These are phyloP conservation scores for Fragaria ananassa DNA, from an alignment of 306 rosid species.

Conservation along the genomic window DNA sequence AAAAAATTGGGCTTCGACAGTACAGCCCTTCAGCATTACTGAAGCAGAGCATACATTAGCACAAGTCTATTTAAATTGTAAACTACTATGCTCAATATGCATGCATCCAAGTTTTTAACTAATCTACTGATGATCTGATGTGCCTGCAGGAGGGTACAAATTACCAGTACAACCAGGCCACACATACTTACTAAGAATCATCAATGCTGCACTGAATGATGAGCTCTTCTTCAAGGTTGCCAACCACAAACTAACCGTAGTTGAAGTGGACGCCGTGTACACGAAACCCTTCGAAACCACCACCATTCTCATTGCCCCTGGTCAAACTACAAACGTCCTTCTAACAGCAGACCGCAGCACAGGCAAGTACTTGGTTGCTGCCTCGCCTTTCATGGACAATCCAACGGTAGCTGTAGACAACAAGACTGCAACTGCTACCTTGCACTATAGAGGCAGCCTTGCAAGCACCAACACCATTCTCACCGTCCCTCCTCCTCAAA, in stretches of 20 bases:
- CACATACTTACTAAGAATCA: constrained; percentile 62
- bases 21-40: neutral
- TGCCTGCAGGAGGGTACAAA: constrained; percentile 43
- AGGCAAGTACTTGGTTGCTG: constrained; percentile 59
- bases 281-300: constrained; percentile 69
- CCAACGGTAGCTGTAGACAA: constrained; percentile 56
- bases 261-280: constrained; percentile 80
- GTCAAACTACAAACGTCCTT: constrained; percentile 84
- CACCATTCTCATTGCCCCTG: constrained; percentile 74
- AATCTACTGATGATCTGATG: neutral
- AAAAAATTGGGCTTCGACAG: too few species aligned
- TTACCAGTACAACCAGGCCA: constrained; percentile 48
- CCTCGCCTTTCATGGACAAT: constrained; percentile 73
- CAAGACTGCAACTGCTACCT: constrained; percentile 58
- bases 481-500: constrained; percentile 54
- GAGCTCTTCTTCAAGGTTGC: constrained; percentile 84
- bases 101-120: neutral
- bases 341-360: constrained; percentile 34
- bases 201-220: constrained; percentile 88
- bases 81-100: neutral
- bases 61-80: neutral
- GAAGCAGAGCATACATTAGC: neutral
- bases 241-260: constrained; percentile 59
- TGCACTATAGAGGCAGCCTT: constrained; percentile 47
- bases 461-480: constrained; percentile 42